Base-by-base conservation (phyloP, 2,329 filamentous ascomycete species). In the Fusarium continuum region DNA sequence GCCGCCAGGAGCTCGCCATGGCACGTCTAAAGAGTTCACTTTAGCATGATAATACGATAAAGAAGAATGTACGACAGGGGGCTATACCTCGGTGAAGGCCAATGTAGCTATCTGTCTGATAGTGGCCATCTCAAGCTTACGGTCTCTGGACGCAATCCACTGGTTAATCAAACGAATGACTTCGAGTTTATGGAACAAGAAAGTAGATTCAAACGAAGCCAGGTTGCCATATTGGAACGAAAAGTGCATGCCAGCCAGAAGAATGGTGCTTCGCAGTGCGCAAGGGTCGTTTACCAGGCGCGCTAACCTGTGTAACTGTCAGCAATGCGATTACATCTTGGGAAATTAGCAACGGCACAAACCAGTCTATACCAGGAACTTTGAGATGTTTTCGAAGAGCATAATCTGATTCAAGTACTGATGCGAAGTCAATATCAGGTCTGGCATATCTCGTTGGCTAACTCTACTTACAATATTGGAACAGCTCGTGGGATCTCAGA, bases 231-330 rank as follows among this genome's bases (percentile, higher is more conserved):
- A 44, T 3, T 61, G 50, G 6, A 55, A 61, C 0, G 49, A 48
- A 14, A 61, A 61, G 23, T 61, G 56, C 41, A 61, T 48, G 0
- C 58, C 58, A 2, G 58, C 56, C 2, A 61, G 11, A 2, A 61
- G 32, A 2, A 61, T 31, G 10, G 40, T 29, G 1, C 49, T 61
- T 9, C 49, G 56, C 3, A 61, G 31, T 1, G 16, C 50, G 3
- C 13, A 19, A 8, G 58, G 34, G 6, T 61, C 31, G 3, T 49
- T 40, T 16, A 31, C 35, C 8, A 35, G 29, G 4, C 26, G 26
- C 14, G 41, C 14, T 4, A 61, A 28, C 16, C 57, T 61, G 8
- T 0, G 13, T 3, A 17, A 5, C 28, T 29, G 36, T 58, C 5
- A 58, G 25, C 10, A 17, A 14, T 29, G 2, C 1, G 4, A 3